Percentiles rank a stretch among this genome's conserved stretches.
Conservation (phyloP, 2,329 filamentous ascomycete genomes). For the Colletotrichum liriopes region DNA sequence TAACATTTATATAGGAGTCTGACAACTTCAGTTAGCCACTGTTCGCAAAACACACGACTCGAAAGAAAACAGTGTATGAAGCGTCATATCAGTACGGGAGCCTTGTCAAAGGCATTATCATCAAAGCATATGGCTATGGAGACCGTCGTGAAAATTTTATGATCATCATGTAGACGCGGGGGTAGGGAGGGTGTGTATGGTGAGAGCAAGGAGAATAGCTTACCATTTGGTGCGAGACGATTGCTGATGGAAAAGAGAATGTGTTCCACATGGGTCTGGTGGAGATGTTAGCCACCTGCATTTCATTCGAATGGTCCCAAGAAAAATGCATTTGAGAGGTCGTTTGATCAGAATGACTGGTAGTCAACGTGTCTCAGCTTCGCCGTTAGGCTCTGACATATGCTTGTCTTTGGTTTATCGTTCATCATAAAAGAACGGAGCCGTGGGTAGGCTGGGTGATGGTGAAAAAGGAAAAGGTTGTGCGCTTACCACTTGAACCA, state of each 20-base stretch:
- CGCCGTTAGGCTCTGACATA: slow-evolving; percentile 46
- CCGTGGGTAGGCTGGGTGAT: slow-evolving; percentile 22
- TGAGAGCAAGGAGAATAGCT: not conserved
- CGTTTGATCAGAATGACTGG: slow-evolving; percentile 43
- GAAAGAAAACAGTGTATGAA: slow-evolving; percentile 25
- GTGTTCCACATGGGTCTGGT: not conserved
- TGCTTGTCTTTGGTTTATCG: slow-evolving; percentile 46
- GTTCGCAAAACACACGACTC: slow-evolving; percentile 22
- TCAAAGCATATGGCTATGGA: slow-evolving; percentile 46
- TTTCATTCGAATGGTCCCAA: not conserved
- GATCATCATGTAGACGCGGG: slow-evolving; percentile 43
- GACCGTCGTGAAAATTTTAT: slow-evolving; percentile 46
- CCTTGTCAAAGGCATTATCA: slow-evolving; percentile 46
- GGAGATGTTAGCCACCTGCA: slow-evolving; percentile 23
- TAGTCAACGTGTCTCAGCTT: slow-evolving; percentile 44
- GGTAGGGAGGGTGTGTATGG: not conserved
- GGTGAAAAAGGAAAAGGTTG: not conserved
- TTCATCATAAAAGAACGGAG: slow-evolving; percentile 44
- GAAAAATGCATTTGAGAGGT: slow-evolving; percentile 27
- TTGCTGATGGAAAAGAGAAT: fast-evolving
- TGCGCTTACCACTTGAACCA: slow-evolving; percentile 30
- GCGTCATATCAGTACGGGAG: slow-evolving; percentile 43
- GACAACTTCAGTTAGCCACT: slow-evolving; percentile 36
- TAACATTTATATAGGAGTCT: not conserved
- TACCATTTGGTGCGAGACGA: not conserved